Conservation (phyloP, 352 stramenopile species). For the Phytophthora pini region DNA sequence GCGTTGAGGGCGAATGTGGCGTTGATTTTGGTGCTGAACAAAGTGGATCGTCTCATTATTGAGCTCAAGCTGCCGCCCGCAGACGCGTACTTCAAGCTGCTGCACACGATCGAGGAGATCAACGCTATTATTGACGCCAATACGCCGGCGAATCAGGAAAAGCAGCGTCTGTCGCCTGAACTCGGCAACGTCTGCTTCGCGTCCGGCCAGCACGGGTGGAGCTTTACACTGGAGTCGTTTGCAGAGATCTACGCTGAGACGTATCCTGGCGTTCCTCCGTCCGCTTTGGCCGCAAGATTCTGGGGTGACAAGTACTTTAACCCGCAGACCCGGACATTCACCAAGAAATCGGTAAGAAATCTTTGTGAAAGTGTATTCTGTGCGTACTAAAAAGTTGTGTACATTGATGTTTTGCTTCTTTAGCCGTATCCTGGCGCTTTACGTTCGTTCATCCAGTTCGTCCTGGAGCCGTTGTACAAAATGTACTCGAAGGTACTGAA, state of each 20-base stretch:
- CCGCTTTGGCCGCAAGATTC: conserved; percentile 91
- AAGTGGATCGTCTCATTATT: conserved; percentile 98
- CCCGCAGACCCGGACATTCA: conserved; percentile 92
- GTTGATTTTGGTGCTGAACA: conserved; percentile 96
- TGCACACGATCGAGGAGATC: conserved; percentile 97
- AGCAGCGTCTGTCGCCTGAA: conserved; percentile 89
- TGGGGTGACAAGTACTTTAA: conserved; percentile 99
- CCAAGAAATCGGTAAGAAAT: conserved; percentile 80
- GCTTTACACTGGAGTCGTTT: conserved; percentile 97
- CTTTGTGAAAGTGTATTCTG: background rate
- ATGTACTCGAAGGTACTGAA: conserved; percentile 97
- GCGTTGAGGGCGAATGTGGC: conserved; percentile 91
- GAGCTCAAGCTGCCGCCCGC: conserved; percentile 98
- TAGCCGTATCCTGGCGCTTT: conserved; percentile 84
- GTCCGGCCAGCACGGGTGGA: conserved; percentile 96
- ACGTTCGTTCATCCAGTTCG: conserved; percentile 98
- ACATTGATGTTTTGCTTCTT: conserved; percentile 10
- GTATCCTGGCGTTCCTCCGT: conserved; percentile 76
- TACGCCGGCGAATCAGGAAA: conserved; percentile 47
- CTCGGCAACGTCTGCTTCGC: conserved; percentile 98
- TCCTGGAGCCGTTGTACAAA: conserved; percentile 99
- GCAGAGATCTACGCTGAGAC: conserved; percentile 85
- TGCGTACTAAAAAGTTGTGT: conserved; percentile 2
- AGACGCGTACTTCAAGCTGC: conserved; percentile 99
- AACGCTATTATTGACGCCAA: conserved; percentile 92